Evolutionary conservation across 192 early-diverging fungal genomes (phyloP).

Genomic region (Coemansia sp.): DNA sequence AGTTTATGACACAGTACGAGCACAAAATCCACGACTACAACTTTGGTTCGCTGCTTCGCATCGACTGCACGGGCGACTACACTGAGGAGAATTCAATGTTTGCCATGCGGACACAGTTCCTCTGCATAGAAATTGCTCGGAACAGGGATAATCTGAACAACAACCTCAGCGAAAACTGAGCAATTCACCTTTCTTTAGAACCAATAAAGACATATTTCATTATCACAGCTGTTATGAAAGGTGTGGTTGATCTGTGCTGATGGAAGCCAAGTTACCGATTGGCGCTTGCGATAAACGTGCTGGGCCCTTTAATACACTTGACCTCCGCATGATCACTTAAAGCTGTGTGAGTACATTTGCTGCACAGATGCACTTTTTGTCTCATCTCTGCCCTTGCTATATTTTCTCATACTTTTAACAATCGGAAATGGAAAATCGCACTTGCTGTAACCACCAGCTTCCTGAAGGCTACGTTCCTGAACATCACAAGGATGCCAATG

Average conservation of each 20-base stretch:
- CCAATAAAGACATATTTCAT: not conserved
- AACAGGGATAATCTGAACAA: slow-evolving; percentile 82
- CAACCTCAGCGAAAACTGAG: not conserved
- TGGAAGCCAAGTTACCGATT: too few relatives aligned
- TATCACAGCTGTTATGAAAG: not conserved
- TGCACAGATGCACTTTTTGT: not conserved
- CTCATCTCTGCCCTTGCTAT: not conserved
- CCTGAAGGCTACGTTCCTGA: slow-evolving; percentile 36
- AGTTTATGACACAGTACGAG: slow-evolving; percentile 85
- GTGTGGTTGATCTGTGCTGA: too few relatives aligned
- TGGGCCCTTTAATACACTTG: too few relatives aligned
- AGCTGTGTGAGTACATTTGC: not conserved
- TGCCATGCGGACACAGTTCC: slow-evolving; percentile 86
- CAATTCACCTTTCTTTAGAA: not conserved
- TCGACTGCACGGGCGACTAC: slow-evolving; percentile 74
- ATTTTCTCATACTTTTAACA: not conserved
- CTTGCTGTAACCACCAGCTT: slow-evolving; percentile 38
- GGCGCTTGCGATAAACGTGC: too few relatives aligned
- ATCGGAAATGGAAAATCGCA: slow-evolving; percentile 12
- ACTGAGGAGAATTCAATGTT: slow-evolving; percentile 87
- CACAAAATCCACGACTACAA: slow-evolving; percentile 86
- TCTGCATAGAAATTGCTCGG: slow-evolving; percentile 87
- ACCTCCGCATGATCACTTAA: too few relatives aligned
- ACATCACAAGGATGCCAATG: slow-evolving; percentile 25
- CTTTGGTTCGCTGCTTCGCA: slow-evolving; percentile 88